Evolutionary conservation across 768 basidiomycete species (phyloP).

Genomic region (Clitopilus passeckerianus): DNA sequence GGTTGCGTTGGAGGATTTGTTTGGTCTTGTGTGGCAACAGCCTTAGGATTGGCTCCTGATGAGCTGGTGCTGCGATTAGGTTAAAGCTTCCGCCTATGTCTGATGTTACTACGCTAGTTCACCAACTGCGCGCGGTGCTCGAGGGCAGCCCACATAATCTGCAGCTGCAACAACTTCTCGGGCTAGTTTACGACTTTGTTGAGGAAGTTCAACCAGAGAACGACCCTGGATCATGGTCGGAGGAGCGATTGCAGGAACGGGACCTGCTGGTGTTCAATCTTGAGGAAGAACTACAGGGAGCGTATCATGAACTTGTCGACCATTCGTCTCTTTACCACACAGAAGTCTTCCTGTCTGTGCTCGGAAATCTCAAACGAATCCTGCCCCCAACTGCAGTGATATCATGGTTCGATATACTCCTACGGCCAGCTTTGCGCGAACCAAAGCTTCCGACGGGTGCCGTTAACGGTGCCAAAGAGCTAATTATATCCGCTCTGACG

Average conservation of each 20-base stretch:
- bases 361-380: conserved; percentile 58
- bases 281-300: conserved; percentile 63
- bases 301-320: conserved; percentile 61
- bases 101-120: conserved; percentile 24
- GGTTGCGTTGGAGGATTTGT: not conserved
- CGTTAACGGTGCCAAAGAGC: conserved; percentile 64
- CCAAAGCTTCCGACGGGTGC: conserved; percentile 57
- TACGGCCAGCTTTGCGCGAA: conserved; percentile 75
- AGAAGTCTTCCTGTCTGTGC: conserved; percentile 62
- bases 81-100: not conserved
- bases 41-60: not conserved
- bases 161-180: conserved; percentile 44
- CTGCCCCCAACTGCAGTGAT: conserved; percentile 64
- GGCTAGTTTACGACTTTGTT: conserved; percentile 51
- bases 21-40: not conserved
- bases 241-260: conserved; percentile 24
- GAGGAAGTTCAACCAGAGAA: conserved; percentile 17
- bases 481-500: conserved; percentile 60
- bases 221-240: not conserved
- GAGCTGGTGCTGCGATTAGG: not conserved
- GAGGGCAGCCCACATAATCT: conserved; percentile 47
- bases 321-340: conserved; percentile 57
- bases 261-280: conserved; percentile 40
- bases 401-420: conserved; percentile 79
- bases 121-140: conserved; percentile 55